Evolutionary conservation across 2,329 filamentous ascomycete species (phyloP).

Genomic region (Penicillium sp.): DNA sequence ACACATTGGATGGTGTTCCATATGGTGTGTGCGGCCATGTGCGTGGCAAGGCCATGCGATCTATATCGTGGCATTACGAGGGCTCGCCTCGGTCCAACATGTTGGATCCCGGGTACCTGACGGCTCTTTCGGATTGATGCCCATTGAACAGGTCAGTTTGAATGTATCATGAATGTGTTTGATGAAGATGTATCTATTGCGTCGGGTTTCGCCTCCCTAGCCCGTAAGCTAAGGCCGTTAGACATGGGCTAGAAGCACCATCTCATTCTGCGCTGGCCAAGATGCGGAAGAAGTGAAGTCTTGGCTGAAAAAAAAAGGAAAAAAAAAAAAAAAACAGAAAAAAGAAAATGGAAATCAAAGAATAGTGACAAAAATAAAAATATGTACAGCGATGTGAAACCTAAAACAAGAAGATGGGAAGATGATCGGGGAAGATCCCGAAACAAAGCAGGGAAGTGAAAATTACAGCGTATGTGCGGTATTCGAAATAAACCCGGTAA

Average conservation of each 20-base stretch:
- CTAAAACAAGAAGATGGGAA: not conserved
- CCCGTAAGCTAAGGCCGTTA: not conserved
- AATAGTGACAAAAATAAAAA: not conserved
- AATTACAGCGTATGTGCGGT: not conserved
- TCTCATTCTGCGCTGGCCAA: slow-evolving; percentile 6
- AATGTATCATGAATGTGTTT: not conserved
- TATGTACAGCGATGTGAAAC: not conserved
- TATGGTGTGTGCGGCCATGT: slow-evolving; percentile 14
- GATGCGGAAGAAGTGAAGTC: slow-evolving; percentile 1
- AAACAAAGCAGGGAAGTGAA: not conserved
- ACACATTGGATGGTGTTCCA: not conserved
- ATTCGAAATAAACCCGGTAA: not conserved
- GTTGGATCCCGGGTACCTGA: not conserved
- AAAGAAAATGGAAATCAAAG: not conserved
- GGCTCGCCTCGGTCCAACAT: not conserved
- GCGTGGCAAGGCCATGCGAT: slow-evolving; percentile 18
- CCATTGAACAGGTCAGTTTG: not conserved
- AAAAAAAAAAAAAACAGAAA: not conserved
- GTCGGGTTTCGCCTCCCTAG: not conserved
- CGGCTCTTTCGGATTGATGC: not conserved
- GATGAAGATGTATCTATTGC: not conserved
- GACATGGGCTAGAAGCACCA: slow-evolving; percentile 7
- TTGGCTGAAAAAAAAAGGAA: not conserved
- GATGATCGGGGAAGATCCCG: not conserved
- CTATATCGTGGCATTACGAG: slow-evolving; percentile 10